Percentiles rank a stretch among this genome's conserved stretches.
These are phyloP conservation scores for Dimocarpus longan DNA, from an alignment of 345 rosid genomes.

Conservation along the genomic window DNA sequence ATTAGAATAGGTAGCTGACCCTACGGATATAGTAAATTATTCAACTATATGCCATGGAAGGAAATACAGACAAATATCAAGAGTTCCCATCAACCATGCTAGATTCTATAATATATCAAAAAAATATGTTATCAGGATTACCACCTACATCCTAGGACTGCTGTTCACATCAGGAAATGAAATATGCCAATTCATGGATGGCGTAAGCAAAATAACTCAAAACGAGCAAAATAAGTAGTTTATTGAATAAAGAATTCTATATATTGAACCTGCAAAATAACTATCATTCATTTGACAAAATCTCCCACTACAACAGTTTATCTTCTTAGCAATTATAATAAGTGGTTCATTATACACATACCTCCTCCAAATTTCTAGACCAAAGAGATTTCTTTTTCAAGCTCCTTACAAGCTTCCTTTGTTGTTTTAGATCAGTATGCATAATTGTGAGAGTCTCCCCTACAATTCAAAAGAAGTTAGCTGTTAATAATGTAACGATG, in stretches of 20 bases:
- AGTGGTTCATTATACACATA: conserved; percentile 26
- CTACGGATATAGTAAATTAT: background rate
- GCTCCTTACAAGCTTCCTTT: conserved; percentile 66
- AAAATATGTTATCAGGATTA: background rate
- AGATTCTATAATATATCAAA: background rate
- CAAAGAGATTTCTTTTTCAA: conserved; percentile 90
- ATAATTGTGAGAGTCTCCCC: conserved; percentile 67
- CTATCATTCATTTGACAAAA: background rate
- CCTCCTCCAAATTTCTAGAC: conserved; percentile 88
- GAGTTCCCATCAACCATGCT: background rate
- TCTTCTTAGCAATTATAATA: conserved; percentile 5
- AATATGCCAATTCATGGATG: background rate
- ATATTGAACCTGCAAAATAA: no score
- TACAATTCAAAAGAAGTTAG: conserved; percentile 32
- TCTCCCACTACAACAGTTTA: background rate
- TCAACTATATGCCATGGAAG: no score
- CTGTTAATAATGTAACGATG: conserved; percentile 14
- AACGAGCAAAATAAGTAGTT: background rate
- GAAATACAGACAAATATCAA: background rate
- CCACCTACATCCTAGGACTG: background rate
- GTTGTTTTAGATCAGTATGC: conserved; percentile 71
- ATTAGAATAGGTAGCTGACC: conserved; percentile 3
- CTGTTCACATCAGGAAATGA: conserved; percentile 1
- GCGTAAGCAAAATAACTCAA: background rate
- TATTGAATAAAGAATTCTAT: no score